phyloP scores from a whole-genome alignment of 805 yeast genomes.

The Myxozyma kluyveri region DNA sequence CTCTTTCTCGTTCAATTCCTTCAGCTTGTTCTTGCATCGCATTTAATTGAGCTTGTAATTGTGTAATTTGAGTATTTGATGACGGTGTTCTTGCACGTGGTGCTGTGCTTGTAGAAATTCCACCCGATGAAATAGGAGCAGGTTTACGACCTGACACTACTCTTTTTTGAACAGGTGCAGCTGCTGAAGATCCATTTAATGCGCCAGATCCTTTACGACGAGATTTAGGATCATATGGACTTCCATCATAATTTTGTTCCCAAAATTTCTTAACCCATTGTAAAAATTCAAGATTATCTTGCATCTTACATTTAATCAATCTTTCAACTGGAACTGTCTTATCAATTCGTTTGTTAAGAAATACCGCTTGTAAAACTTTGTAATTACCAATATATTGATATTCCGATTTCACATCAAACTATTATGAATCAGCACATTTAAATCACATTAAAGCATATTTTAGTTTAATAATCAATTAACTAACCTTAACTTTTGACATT shows the following conservation, averaged over 20 bases:
- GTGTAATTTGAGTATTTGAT: constrained; percentile 21
- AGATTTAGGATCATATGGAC: constrained; percentile 65
- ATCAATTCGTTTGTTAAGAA: constrained; percentile 65
- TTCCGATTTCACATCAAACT: constrained; percentile 63
- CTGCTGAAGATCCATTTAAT: constrained; percentile 7
- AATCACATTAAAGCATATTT: neutral
- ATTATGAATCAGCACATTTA: neutral
- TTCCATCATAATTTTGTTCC: constrained; percentile 69
- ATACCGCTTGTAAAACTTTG: constrained; percentile 81
- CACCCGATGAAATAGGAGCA: constrained; percentile 2
- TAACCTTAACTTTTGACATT: constrained; percentile 61
- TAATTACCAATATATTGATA: constrained; percentile 77
- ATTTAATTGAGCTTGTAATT: constrained; percentile 51
- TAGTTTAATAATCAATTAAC: neutral
- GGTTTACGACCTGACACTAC: constrained; percentile 5
- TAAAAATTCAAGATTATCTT: constrained; percentile 88
- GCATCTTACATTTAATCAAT: constrained; percentile 81
- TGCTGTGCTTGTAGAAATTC: too few relatives aligned
- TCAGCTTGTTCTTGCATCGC: constrained; percentile 61
- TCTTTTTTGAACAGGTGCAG: constrained; percentile 22
- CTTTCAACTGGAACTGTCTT: constrained; percentile 77
- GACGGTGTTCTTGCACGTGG: constrained; percentile 28
- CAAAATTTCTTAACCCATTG: constrained; percentile 89
- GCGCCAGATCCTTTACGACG: constrained; percentile 46
- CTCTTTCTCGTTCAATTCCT: constrained; percentile 71